Evolutionary conservation across 352 stramenopile genomes (phyloP).

Genomic region (Phytophthora tubulina): DNA sequence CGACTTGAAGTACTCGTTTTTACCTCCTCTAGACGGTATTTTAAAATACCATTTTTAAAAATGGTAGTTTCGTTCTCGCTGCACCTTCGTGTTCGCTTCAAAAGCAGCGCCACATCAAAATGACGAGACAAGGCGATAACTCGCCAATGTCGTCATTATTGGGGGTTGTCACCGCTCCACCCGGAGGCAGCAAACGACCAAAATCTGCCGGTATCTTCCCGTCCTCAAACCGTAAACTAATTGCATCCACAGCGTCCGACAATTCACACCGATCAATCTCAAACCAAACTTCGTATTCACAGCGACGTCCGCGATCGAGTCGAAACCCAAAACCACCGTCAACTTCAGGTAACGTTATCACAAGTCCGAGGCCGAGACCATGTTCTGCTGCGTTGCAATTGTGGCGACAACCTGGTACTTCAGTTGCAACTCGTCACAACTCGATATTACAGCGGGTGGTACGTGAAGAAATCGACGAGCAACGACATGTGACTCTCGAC

Average conservation of each 20-base stretch:
- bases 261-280: slow-evolving; percentile 6
- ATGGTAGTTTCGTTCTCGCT: no score
- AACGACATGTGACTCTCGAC: slow-evolving; percentile 55
- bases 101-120: neutral
- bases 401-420: slow-evolving; percentile 30
- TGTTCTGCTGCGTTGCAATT: slow-evolving; percentile 27
- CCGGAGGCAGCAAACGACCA: slow-evolving; percentile 21
- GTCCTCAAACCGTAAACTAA: slow-evolving; percentile 40
- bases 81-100: slow-evolving; percentile 4
- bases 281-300: slow-evolving; percentile 9
- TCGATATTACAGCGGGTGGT: slow-evolving; percentile 52
- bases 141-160: slow-evolving; percentile 24
- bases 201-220: slow-evolving; percentile 40
- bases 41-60: no score
- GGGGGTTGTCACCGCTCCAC: slow-evolving; percentile 6
- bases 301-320: slow-evolving; percentile 26
- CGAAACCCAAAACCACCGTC: slow-evolving; percentile 19
- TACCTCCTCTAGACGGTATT: no score
- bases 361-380: slow-evolving; percentile 28
- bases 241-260: slow-evolving; percentile 5
- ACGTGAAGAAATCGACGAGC: slow-evolving; percentile 65
- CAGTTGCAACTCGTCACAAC: slow-evolving; percentile 18
- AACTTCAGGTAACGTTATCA: neutral
- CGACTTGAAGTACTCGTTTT: neutral
- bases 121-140: slow-evolving; percentile 22